Percentiles rank a stretch among this genome's conserved stretches.
phyloP scores from a whole-genome alignment of 2,329 filamentous ascomycete genomes.

The Stromatinia cepivora region DNA sequence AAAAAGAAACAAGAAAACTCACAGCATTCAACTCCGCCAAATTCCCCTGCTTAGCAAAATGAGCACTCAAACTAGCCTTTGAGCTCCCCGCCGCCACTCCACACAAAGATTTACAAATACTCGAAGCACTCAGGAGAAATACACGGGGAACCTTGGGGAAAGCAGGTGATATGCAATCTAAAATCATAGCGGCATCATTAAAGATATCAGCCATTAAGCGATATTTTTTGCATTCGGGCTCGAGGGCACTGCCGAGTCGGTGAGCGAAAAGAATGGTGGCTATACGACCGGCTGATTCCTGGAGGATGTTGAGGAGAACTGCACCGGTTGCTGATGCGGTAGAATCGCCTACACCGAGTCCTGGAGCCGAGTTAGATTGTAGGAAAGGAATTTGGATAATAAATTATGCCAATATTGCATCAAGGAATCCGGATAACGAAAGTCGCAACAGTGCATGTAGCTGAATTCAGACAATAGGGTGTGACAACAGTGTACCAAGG shows the following conservation, averaged over 20 bases:
- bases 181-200: constrained; percentile 69
- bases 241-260: constrained; percentile 64
- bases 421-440: background rate
- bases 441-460: no score
- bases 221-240: constrained; percentile 73
- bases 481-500: background rate
- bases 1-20: constrained; percentile 38
- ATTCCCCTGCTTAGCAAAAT: constrained; percentile 87
- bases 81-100: constrained; percentile 87
- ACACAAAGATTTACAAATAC: constrained; percentile 68
- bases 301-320: constrained; percentile 64
- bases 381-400: no score
- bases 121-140: constrained; percentile 57
- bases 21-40: constrained; percentile 88
- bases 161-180: constrained; percentile 66
- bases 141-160: constrained; percentile 60
- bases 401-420: background rate
- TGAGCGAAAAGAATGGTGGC: constrained; percentile 71
- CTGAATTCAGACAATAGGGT: no score
- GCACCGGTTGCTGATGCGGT: constrained; percentile 64
- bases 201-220: constrained; percentile 68
- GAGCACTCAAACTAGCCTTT: constrained; percentile 86
- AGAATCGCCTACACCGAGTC: constrained; percentile 67
- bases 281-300: constrained; percentile 64
- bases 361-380: constrained; percentile 41